phyloP scores from a whole-genome alignment of 2,329 filamentous ascomycete genomes.

The Cytospora mali region DNA sequence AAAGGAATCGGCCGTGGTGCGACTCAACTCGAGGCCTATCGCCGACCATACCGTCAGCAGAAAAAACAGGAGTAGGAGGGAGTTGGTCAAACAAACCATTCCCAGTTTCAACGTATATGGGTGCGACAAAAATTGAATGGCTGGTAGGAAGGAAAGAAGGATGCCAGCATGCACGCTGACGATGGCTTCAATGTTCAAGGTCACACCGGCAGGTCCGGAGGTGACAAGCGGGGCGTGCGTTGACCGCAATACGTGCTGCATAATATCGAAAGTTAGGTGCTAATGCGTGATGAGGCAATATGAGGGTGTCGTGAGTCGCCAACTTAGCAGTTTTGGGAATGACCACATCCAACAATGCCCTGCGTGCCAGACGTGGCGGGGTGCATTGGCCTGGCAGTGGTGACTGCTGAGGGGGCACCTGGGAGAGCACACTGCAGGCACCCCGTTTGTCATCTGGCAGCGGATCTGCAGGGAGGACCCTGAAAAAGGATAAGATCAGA shows the following conservation, averaged over 20 bases:
- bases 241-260: background rate
- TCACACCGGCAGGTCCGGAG: background rate
- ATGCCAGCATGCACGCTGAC: slow-evolving; percentile 14
- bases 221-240: background rate
- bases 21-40: background rate
- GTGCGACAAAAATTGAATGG: background rate
- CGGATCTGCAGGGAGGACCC: slow-evolving; percentile 15
- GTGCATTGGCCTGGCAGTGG: background rate
- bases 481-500: background rate
- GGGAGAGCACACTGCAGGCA: slow-evolving; percentile 7
- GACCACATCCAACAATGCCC: slow-evolving; percentile 17
- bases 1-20: background rate
- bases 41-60: background rate
- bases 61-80: no score
- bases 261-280: background rate
- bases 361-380: no score
- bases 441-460: slow-evolving; percentile 25
- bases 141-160: background rate
- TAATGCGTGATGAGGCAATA: slow-evolving; percentile 23
- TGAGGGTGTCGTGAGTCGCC: slow-evolving; percentile 28
- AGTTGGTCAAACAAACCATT: background rate
- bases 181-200: slow-evolving; percentile 14
- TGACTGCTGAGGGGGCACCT: background rate
- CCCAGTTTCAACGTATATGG: no score
- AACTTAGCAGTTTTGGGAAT: slow-evolving; percentile 14